A percentile compares a stretch with the other conserved stretches of the same genome.
These are phyloP conservation scores for Rhynchosporium secalis DNA, from an alignment of 2,329 filamentous ascomycete genomes.

Conservation along the genomic window DNA sequence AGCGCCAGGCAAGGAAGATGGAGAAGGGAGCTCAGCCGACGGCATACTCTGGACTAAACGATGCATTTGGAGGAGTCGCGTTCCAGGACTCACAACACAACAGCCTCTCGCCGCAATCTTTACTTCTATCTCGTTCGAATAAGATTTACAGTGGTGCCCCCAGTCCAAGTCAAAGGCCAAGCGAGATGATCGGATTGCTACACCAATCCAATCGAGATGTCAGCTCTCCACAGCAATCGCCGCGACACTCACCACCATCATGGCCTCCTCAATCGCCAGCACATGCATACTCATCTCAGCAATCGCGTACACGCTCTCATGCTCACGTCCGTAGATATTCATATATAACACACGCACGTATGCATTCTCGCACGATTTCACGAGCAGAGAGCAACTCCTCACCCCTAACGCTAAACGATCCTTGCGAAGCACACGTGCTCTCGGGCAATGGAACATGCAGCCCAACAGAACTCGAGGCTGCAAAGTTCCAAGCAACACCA, in stretches of 20 bases:
- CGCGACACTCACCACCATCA: neutral
- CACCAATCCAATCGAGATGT: conserved; percentile 3
- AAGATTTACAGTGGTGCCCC: conserved; percentile 19
- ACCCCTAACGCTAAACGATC: conserved; percentile 10
- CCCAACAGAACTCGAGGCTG: neutral
- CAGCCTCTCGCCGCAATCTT: conserved; percentile 17
- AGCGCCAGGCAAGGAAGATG: conserved; percentile 14
- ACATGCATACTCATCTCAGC: neutral
- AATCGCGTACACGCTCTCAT: neutral
- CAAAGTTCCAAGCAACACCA: neutral
- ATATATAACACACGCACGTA: neutral
- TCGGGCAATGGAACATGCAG: conserved; percentile 1
- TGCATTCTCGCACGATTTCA: neutral
- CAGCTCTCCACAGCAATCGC: conserved; percentile 5
- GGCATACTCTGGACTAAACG: conserved; percentile 29
- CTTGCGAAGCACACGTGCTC: conserved; percentile 15
- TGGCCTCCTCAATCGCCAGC: neutral
- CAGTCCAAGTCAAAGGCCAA: conserved; percentile 19
- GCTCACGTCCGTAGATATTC: neutral
- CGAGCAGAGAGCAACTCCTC: conserved; percentile 4
- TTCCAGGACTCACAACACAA: conserved; percentile 18
- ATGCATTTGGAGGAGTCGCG: conserved; percentile 28
- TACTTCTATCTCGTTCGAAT: conserved; percentile 11
- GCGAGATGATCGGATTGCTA: conserved; percentile 19
- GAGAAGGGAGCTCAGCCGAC: conserved; percentile 18